Evolutionary conservation across 805 yeast species (phyloP), one percentile per base, ranked within the genome.

Genomic region (Blastobotrys americana): DNA sequence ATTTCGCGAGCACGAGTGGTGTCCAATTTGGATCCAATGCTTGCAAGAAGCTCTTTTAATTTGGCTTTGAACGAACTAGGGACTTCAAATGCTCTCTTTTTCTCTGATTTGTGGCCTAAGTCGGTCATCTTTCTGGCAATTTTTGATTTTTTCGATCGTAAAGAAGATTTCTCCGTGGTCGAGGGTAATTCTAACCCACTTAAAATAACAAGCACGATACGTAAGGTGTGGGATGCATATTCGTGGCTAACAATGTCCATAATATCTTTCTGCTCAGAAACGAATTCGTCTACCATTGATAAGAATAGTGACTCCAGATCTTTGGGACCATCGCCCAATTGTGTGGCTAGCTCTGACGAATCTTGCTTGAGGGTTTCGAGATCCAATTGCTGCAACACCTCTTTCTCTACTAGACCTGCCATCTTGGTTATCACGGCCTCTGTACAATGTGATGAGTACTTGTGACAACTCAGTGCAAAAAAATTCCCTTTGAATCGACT

Each of bases 401-500:
- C 96, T 52, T 78, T 77, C 59, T 85, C 95, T 10, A 84, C 72
- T 44, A 83, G 60, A 1, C 84, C 77, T 2, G 96, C 90, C 43
- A 78, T 63, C 60, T 90, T 71, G 23, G 83, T 84, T 22, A 90
- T 63, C 31, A 88, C 69, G 0, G 97, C 85, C 62, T 90, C 97
- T 43, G 88, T 69, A 49, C 94, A 95, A 63, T 93, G 98, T 0
- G 97, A 89, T 1, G 96, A 80, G 59, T 87, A 90, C 60, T 89
- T 88, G 57, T 93, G 97, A 54, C 79, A 79, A 3, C 93, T 76
- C 52, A 89, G 70, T 17, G 81, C 77, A n/a, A 74, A 77, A 54
- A 85, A 82, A 52, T 83, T 83, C n/a, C 84, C 86, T 35, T 70
- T 70, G 57, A 88, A 84, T 1, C 80, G 76, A 47, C 71, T 73